These are phyloP conservation scores for Phytophthora multivora DNA, from an alignment of 352 stramenopile genomes.

Conservation along the genomic window DNA sequence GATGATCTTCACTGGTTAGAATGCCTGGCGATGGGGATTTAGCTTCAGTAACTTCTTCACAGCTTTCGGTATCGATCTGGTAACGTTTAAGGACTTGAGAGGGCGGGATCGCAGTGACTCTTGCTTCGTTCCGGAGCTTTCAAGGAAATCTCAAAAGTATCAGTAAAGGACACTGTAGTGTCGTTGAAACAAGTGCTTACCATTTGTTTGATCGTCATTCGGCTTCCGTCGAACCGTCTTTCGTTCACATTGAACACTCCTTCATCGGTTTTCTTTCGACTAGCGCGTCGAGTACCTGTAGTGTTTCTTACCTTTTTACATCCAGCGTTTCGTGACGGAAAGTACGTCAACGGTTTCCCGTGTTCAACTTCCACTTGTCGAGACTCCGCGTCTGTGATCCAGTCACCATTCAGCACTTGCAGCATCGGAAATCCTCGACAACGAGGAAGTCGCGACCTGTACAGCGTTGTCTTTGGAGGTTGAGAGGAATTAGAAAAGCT, in stretches of 20 bases:
- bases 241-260: constrained; percentile 7
- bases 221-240: constrained; percentile 59
- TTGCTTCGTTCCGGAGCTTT: constrained; percentile 46
- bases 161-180: no score
- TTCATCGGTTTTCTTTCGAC: neutral
- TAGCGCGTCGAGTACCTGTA: neutral
- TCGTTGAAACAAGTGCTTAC: constrained; percentile 15
- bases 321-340: constrained; percentile 1
- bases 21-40: neutral
- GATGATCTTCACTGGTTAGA: no score
- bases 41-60: constrained; percentile 25
- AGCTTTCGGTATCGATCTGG: constrained; percentile 61
- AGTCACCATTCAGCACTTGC: constrained; percentile 57
- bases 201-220: constrained; percentile 71
- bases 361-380: constrained; percentile 55
- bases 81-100: constrained; percentile 49
- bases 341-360: constrained; percentile 56
- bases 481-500: constrained; percentile 1
- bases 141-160: no score
- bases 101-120: constrained; percentile 45
- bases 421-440: constrained; percentile 67
- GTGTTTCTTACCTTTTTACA: neutral
- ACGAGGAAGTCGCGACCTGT: constrained; percentile 52
- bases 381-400: constrained; percentile 64
- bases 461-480: constrained; percentile 24